These are phyloP conservation scores for Esteya vermicola DNA, from an alignment of 2,329 filamentous ascomycete genomes.

Conservation along the genomic window DNA sequence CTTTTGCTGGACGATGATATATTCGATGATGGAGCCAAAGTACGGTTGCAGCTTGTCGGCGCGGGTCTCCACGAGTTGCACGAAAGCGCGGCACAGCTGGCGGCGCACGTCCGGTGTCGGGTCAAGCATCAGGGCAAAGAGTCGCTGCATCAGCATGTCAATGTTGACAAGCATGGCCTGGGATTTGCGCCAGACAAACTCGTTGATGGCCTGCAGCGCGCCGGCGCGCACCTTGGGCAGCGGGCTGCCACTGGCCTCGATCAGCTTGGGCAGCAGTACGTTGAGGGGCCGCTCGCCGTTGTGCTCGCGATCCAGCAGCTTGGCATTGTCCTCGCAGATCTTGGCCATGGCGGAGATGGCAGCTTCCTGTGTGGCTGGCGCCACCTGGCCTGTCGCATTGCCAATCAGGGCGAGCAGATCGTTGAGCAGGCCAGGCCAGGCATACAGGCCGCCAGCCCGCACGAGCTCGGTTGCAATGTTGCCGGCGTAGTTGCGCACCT, in stretches of 20 bases:
- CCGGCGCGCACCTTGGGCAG: slow-evolving; percentile 65
- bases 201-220: slow-evolving; percentile 74
- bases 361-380: slow-evolving; percentile 69
- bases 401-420: slow-evolving; percentile 67
- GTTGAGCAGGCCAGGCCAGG: slow-evolving; percentile 81
- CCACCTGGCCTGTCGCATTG: slow-evolving; percentile 54
- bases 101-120: slow-evolving; percentile 68
- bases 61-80: slow-evolving; percentile 78
- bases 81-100: slow-evolving; percentile 87
- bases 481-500: slow-evolving; percentile 80
- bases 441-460: slow-evolving; percentile 66
- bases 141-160: slow-evolving; percentile 65
- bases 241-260: slow-evolving; percentile 69
- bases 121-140: slow-evolving; percentile 73
- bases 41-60: slow-evolving; percentile 86
- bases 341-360: slow-evolving; percentile 88
- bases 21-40: slow-evolving; percentile 76
- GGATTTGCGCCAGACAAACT: slow-evolving; percentile 77
- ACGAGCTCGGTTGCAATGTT: slow-evolving; percentile 92
- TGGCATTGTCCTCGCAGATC: slow-evolving; percentile 93
- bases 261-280: slow-evolving; percentile 78
- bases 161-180: slow-evolving; percentile 69
- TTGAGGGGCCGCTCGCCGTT: slow-evolving; percentile 77
- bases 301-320: slow-evolving; percentile 73
- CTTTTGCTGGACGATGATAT: slow-evolving; percentile 81